These are phyloP conservation scores for Cladobotryum protrusum DNA, from an alignment of 2,329 filamentous ascomycete genomes.

Conservation along the genomic window DNA sequence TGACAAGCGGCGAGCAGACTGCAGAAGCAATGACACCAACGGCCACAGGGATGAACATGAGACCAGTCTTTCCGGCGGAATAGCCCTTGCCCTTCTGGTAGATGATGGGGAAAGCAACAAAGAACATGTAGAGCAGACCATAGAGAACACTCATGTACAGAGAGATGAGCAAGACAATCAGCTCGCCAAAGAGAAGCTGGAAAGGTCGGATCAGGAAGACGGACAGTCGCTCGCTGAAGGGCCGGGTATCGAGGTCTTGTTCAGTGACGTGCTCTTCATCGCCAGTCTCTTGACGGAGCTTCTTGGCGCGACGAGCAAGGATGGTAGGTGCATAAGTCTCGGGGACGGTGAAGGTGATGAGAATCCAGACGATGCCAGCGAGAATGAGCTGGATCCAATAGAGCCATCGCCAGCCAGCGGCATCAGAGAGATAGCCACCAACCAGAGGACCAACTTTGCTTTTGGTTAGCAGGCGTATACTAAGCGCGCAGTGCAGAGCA, in stretches of 20 bases:
- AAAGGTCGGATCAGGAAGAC: slow-evolving; percentile 78
- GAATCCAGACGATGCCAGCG: slow-evolving; percentile 59
- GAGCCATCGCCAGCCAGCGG: slow-evolving; percentile 71
- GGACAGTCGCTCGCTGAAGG: slow-evolving; percentile 60
- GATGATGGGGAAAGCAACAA: slow-evolving; percentile 63
- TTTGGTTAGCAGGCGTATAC: not conserved
- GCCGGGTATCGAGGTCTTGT: slow-evolving; percentile 68
- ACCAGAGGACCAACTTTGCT: slow-evolving; percentile 58
- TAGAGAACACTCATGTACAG: slow-evolving; percentile 83
- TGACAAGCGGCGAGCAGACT: slow-evolving; percentile 63
- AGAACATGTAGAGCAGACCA: slow-evolving; percentile 71
- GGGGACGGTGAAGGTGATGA: slow-evolving; percentile 83
- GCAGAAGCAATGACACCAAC: slow-evolving; percentile 67
- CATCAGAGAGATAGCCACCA: slow-evolving; percentile 69
- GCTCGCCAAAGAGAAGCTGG: slow-evolving; percentile 76
- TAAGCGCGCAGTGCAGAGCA: not conserved
- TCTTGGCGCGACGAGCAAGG: slow-evolving; percentile 62
- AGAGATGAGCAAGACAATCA: slow-evolving; percentile 78
- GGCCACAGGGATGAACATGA: slow-evolving; percentile 83
- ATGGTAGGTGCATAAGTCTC: slow-evolving; percentile 84
- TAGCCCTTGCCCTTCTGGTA: slow-evolving; percentile 78
- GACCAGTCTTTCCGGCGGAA: slow-evolving; percentile 63
- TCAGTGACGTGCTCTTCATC: slow-evolving; percentile 68
- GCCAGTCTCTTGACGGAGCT: slow-evolving; percentile 63
- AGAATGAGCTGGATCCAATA: slow-evolving; percentile 85